Percentiles rank a stretch among this genome's conserved stretches.
Conservation (phyloP, 2,329 filamentous ascomycete species). For the Penicillium janthinellum region DNA sequence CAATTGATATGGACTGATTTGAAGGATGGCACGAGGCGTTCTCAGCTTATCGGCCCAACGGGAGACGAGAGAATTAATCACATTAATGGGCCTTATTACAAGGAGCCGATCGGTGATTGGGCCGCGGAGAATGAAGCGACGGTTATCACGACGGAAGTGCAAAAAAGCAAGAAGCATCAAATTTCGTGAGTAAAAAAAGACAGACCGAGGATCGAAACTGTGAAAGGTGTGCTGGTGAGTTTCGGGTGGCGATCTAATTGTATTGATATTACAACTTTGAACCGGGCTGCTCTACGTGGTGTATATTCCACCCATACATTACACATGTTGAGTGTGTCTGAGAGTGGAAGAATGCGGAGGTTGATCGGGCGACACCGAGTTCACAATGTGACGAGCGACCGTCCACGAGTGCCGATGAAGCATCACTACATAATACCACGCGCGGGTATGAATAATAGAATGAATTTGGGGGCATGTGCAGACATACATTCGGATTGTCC, state of each 20-base stretch:
- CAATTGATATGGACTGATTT: constrained; percentile 15
- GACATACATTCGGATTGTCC: not conserved
- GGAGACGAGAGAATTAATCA: constrained; percentile 7
- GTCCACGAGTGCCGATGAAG: not conserved
- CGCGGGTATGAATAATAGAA: constrained; percentile 1
- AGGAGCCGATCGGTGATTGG: constrained; percentile 16
- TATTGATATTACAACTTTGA: constrained; percentile 2
- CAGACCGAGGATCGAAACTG: not conserved
- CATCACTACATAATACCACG: not conserved
- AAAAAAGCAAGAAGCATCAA: not conserved
- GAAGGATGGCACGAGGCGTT: not conserved
- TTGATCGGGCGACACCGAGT: not conserved
- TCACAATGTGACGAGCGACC: not conserved
- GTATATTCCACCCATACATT: not conserved
- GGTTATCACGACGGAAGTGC: constrained; percentile 3
- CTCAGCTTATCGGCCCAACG: constrained; percentile 30
- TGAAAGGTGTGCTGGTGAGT: not conserved
- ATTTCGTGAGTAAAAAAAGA: too few species aligned
- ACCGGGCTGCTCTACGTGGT: not conserved
- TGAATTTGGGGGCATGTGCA: not conserved
- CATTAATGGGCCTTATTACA: constrained; percentile 20
- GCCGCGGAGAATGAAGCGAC: not conserved
- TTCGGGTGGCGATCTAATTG: constrained; percentile 13
- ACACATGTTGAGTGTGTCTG: not conserved
- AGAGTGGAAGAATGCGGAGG: constrained; percentile 6